A percentile compares a stretch with the other conserved stretches of the same genome.
These are phyloP conservation scores for Anisodus tanguticus DNA, from an alignment of 257 asterid species.

Conservation along the genomic window DNA sequence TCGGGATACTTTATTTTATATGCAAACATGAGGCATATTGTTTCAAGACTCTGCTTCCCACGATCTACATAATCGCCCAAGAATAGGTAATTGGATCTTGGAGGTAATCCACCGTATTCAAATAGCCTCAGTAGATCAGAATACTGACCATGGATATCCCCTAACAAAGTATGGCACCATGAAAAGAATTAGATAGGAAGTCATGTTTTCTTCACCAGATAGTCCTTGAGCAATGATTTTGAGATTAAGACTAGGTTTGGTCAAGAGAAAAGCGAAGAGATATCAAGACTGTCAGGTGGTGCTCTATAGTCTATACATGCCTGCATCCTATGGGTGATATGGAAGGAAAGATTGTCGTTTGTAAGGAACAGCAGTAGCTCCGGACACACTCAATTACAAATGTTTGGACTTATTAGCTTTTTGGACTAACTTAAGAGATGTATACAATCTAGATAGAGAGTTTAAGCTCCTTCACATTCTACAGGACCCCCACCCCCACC, in stretches of 20 bases:
- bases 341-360: not conserved
- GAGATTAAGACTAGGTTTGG: not conserved
- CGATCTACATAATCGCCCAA: conserved; percentile 85
- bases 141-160: conserved; percentile 84
- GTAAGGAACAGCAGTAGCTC: not conserved
- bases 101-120: conserved; percentile 76
- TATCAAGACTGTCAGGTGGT: not conserved
- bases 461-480: not conserved
- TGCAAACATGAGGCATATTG: conserved; percentile 79
- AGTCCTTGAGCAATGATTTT: not conserved
- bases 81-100: conserved; percentile 75
- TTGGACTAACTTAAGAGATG: too few relatives aligned
- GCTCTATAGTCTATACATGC: not conserved
- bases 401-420: not conserved
- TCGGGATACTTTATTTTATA: conserved; percentile 76
- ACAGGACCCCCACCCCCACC: not conserved
- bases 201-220: not conserved
- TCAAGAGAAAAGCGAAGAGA: not conserved
- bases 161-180: conserved; percentile 42
- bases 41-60: conserved; percentile 83
- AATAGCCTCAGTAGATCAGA: conserved; percentile 79
- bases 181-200: conserved; percentile 24
- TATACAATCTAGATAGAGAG: not conserved
- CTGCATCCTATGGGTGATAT: not conserved
- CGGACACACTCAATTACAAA: not conserved